phyloP scores from a whole-genome alignment of 2,329 filamentous ascomycete species.

The Pseudopyricularia cyperi region DNA sequence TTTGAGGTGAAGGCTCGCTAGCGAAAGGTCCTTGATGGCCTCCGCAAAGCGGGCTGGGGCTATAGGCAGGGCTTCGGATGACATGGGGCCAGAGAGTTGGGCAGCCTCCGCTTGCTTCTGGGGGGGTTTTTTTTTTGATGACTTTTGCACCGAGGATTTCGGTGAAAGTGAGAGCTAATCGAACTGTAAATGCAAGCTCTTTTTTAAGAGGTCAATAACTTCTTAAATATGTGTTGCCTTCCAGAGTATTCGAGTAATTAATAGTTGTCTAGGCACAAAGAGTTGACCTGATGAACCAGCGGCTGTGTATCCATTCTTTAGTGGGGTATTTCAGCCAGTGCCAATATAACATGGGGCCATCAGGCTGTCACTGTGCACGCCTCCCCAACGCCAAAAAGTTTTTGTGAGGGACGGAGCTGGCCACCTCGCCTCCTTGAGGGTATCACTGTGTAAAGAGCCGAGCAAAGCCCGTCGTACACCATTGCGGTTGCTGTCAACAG shows the following conservation, averaged over 20 bases:
- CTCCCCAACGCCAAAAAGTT: not conserved
- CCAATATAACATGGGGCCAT: too few relatives aligned
- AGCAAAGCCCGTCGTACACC: not conserved
- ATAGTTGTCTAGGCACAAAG: too few relatives aligned
- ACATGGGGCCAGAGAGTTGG: conserved; percentile 29
- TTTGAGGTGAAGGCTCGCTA: conserved; percentile 58
- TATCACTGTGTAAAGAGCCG: not conserved
- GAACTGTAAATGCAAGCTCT: too few relatives aligned
- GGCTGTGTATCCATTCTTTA: too few relatives aligned
- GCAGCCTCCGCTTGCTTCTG: not conserved
- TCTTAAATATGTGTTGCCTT: too few relatives aligned
- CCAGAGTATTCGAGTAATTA: too few relatives aligned
- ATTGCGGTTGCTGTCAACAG: not conserved
- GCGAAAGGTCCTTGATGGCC: conserved; percentile 53
- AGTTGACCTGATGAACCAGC: too few relatives aligned
- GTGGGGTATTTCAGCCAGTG: too few relatives aligned
- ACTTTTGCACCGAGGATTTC: not conserved
- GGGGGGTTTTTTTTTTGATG: too few relatives aligned
- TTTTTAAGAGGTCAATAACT: too few relatives aligned
- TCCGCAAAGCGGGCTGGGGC: conserved; percentile 48
- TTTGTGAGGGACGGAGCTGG: not conserved
- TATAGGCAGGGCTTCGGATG: conserved; percentile 49
- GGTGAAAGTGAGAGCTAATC: too few relatives aligned
- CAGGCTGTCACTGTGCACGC: not conserved
- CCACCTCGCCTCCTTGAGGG: not conserved